A percentile compares a stretch with the other conserved stretches of the same genome.
phyloP scores from a whole-genome alignment of 2,329 filamentous ascomycete species.

The Diaporthe humulicola region DNA sequence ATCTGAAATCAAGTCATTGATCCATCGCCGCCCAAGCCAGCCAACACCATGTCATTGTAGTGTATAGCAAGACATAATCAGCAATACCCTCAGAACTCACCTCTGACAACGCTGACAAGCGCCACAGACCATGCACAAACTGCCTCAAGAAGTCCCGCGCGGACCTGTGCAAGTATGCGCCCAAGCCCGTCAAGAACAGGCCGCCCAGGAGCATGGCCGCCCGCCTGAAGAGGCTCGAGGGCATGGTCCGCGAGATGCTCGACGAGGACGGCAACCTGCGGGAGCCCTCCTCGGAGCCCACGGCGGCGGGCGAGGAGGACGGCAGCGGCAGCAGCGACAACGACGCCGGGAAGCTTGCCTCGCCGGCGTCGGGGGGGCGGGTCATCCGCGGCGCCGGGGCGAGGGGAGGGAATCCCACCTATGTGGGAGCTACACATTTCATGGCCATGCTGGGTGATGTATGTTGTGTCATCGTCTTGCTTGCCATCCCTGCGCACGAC shows the following conservation, averaged over 20 bases:
- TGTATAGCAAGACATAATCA: background rate
- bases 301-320: slow-evolving; percentile 2
- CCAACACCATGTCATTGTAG: too few species aligned
- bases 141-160: slow-evolving; percentile 63
- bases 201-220: slow-evolving; percentile 66
- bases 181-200: slow-evolving; percentile 56
- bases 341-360: slow-evolving; percentile 11
- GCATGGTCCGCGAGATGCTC: slow-evolving; percentile 70
- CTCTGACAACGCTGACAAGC: background rate
- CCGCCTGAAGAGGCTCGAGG: slow-evolving; percentile 67
- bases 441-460: slow-evolving; percentile 73
- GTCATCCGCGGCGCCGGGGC: slow-evolving; percentile 56
- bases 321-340: slow-evolving; percentile 41
- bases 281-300: background rate
- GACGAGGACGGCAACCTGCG: slow-evolving; percentile 50
- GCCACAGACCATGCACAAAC: slow-evolving; percentile 61
- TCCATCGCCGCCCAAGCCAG: background rate
- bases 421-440: slow-evolving; percentile 71
- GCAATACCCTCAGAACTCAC: too few species aligned
- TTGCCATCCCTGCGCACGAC: background rate
- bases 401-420: slow-evolving; percentile 56
- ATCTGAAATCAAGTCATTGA: background rate
- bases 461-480: slow-evolving; percentile 44
- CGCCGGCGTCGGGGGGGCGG: slow-evolving; percentile 49
- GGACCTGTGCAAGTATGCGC: slow-evolving; percentile 63